Evolutionary conservation across 2,329 filamentous ascomycete genomes (phyloP), one percentile per base, ranked within the genome.

Genomic region (Aspergillus luchuensis): DNA sequence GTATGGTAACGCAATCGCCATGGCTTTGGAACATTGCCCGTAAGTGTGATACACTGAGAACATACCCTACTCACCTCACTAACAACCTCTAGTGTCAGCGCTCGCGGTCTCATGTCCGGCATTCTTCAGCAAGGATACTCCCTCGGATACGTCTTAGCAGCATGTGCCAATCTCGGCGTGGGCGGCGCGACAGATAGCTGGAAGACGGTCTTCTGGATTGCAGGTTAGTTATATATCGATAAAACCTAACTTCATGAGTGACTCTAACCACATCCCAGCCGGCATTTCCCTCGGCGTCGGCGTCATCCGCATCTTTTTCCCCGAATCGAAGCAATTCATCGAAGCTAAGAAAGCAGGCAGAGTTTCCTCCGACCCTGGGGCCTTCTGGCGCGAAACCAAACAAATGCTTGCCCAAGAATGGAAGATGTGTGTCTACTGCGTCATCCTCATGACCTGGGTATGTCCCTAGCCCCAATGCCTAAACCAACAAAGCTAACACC

Each of bases 61-160:
- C 25, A 28, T 28, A 8, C 8, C 7, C 25, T 28, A 25, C 19
- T 11, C 8, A 17, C 15, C 21, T 28, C 13, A 30, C 56, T 58
- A 33, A 41, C 7, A 7, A 43, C n/a, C 23, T 8, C 49, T 19
- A 72, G 71, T 4, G 75, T 80, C 50, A 86, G 90, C 59, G 88
- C 90, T 7, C 84, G 91, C 72, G 91, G 91, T 67, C 80, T 95
- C 39, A 91, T 95, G 85, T 91, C 88, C 13, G 91, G 91, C 57
- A 90, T 95, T 54, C 78, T 94, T 17, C 91, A 95, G 70, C 90
- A 92, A 74, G 91, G 91, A 2, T 93, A 92, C 72, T 89, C 89
- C 0, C 84, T 92, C 64, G 91, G 91, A 33, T 94, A 94, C 70
- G 86, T 95, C 43, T 82, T 92, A 63, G 91, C 91, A 5, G 90